Base-by-base conservation (phyloP, 129 eudicot species). In the Chrysanthemum seticuspe region DNA sequence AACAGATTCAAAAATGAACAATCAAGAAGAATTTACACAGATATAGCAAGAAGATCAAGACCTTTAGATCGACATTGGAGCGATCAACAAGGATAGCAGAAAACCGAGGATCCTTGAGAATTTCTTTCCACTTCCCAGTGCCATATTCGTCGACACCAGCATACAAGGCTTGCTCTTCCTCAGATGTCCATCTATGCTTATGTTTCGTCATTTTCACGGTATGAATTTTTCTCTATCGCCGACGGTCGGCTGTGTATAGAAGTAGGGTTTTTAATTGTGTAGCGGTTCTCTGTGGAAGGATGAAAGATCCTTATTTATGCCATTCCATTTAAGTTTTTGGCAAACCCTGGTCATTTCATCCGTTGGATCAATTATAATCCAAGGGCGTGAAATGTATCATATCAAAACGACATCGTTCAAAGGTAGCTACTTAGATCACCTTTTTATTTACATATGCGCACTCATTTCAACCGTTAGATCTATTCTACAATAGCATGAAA, bases 11-110 rank as follows among this genome's bases (percentile, higher is more conserved):
- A 52, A 10, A 69, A 31, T 36, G 47, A 44, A 44, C 21, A 53
- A 68, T 12, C 14, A 7, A 50, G 13, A 48, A 55, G 14, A 40
- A 15, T 12, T 25, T 14, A 25, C 36, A 6, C 21, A 23, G 31
- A 27, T 31, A 62, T 47, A 62, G 47, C 48, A 23, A 67, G 11
- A 82, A 49, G 14, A 25, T 45, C 13, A 16, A 74, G 49, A 83
- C 86, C 80, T 78, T 78, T 2, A 83, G 78, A 68, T 83, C 78
- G 13, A 77, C 27, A 49, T 77, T 78, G 10, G 83, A 70, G n/a
- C 78, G 83, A 71, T 58, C 50, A 18, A 62, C 13, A 29, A 82
- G 77, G 4, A 44, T 14, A n/a, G 80, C 48, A 29, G 72, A 49
- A 55, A 62, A 82, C 48, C 55, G 68, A 5, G 83, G 67, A 74